Percentiles rank a stretch among this genome's conserved stretches.
Evolutionary conservation across 257 asterid species (phyloP).

Genomic region (Forsythia suspensa): DNA sequence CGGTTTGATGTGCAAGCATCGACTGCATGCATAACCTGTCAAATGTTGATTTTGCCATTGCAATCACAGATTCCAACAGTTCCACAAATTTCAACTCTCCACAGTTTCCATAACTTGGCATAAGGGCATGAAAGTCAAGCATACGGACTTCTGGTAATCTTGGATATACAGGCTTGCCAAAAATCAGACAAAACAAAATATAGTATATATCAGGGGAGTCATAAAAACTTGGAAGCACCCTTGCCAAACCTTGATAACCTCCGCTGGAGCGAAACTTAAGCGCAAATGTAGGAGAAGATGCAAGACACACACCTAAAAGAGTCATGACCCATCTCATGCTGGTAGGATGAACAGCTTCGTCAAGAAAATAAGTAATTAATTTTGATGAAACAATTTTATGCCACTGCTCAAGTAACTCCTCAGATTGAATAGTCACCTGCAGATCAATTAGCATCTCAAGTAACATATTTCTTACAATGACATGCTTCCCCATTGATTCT

Average conservation of each 20-base stretch:
- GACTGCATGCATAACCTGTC: slow-evolving; percentile 87
- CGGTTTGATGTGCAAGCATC: slow-evolving; percentile 85
- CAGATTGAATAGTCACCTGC: slow-evolving; percentile 91
- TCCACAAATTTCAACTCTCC: slow-evolving; percentile 83
- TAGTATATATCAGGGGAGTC: slow-evolving; percentile 99
- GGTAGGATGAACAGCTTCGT: slow-evolving; percentile 98
- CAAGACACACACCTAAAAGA: slow-evolving; percentile 94
- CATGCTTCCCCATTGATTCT: slow-evolving; percentile 97
- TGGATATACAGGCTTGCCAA: slow-evolving; percentile 97
- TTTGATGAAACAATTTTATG: slow-evolving; percentile 96
- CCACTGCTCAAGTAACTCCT: slow-evolving; percentile 99
- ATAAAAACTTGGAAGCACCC: slow-evolving; percentile 95
- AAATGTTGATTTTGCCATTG: slow-evolving; percentile 97
- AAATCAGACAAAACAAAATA: slow-evolving; percentile 90
- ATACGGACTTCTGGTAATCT: slow-evolving; percentile 98
- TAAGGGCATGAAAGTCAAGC: slow-evolving; percentile 98
- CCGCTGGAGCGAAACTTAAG: slow-evolving; percentile 96
- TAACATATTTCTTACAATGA: slow-evolving; percentile 95
- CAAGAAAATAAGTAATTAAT: slow-evolving; percentile 86
- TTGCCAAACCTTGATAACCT: slow-evolving; percentile 91
- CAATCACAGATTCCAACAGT: slow-evolving; percentile 85
- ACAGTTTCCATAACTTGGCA: slow-evolving; percentile 81
- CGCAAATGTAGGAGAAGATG: slow-evolving; percentile 93
- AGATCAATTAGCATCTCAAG: slow-evolving; percentile 99
- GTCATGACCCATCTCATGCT: slow-evolving; percentile 99